A percentile compares a stretch with the other conserved stretches of the same genome.
Conservation (phyloP, 1,284 basidiomycete species). For the Rhodotorula sp. region DNA sequence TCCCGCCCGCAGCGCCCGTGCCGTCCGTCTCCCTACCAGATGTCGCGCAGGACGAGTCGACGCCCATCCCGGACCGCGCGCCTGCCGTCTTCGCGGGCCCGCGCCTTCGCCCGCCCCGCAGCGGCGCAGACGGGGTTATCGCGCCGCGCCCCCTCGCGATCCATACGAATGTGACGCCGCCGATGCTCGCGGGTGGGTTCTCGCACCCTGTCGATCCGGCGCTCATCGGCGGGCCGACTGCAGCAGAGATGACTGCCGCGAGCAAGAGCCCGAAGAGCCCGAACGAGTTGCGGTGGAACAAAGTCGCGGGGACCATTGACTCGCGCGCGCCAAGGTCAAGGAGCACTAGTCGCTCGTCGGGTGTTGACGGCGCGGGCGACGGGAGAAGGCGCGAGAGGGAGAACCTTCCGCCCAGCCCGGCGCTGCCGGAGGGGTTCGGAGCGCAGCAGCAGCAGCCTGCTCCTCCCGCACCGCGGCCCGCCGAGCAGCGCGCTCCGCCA, state of each 20-base stretch:
- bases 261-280: slow-evolving; percentile 24
- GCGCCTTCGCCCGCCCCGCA: neutral
- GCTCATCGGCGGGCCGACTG: slow-evolving; percentile 16
- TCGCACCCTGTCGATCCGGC: neutral
- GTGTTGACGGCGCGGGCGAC: neutral
- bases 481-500: neutral
- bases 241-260: slow-evolving; percentile 22
- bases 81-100: neutral
- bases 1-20: neutral
- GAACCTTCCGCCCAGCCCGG: slow-evolving; percentile 13
- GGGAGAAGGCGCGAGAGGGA: neutral
- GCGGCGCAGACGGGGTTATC: neutral
- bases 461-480: neutral
- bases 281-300: slow-evolving; percentile 27
- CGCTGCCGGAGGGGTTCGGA: slow-evolving; percentile 10
- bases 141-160: slow-evolving; percentile 7
- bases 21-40: neutral
- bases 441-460: neutral
- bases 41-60: neutral
- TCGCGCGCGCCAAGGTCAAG: neutral
- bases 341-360: neutral
- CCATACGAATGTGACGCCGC: slow-evolving; percentile 3
- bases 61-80: neutral
- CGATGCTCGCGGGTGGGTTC: neutral
- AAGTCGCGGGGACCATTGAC: slow-evolving; percentile 5